Percentiles rank a stretch among this genome's conserved stretches.
Evolutionary conservation across 192 early-diverging fungal species (phyloP).

Genomic region (Coemansia sp.): DNA sequence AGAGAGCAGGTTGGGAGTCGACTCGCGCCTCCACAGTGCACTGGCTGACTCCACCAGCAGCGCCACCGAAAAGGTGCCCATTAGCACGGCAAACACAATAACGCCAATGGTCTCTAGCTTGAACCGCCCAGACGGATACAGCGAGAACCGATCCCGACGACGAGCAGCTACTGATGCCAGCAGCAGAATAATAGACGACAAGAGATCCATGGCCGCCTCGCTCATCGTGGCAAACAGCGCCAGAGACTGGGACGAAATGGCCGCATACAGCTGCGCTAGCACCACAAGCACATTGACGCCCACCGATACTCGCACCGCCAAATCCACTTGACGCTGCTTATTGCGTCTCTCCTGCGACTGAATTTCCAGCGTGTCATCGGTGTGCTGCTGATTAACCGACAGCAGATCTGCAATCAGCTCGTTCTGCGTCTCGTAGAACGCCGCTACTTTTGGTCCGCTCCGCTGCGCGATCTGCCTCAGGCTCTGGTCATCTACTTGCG

Average conservation of each 20-base stretch:
- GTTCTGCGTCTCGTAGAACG: constrained; percentile 51
- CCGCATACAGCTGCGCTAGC: constrained; percentile 63
- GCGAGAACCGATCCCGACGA: constrained; percentile 55
- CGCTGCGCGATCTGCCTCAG: constrained; percentile 23
- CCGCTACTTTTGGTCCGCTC: constrained; percentile 32
- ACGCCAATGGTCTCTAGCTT: constrained; percentile 75
- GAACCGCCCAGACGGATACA: constrained; percentile 72
- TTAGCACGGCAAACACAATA: constrained; percentile 74
- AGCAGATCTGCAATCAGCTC: constrained; percentile 44
- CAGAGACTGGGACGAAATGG: constrained; percentile 68
- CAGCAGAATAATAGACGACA: constrained; percentile 62
- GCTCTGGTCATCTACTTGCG: constrained; percentile 37
- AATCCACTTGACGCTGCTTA: constrained; percentile 43
- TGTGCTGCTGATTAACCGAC: constrained; percentile 46
- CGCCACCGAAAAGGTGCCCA: constrained; percentile 67
- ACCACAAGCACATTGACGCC: constrained; percentile 66
- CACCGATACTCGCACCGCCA: constrained; percentile 67
- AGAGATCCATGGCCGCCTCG: constrained; percentile 76
- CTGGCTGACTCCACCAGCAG: constrained; percentile 64
- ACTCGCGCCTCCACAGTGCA: constrained; percentile 49
- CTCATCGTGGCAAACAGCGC: constrained; percentile 77
- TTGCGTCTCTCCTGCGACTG: constrained; percentile 27
- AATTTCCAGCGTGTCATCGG: constrained; percentile 33
- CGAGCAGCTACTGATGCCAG: constrained; percentile 59
- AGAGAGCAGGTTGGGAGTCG: constrained; percentile 50